Conservation (phyloP, 2,329 filamentous ascomycete genomes). For the Colletotrichum limetticola region DNA sequence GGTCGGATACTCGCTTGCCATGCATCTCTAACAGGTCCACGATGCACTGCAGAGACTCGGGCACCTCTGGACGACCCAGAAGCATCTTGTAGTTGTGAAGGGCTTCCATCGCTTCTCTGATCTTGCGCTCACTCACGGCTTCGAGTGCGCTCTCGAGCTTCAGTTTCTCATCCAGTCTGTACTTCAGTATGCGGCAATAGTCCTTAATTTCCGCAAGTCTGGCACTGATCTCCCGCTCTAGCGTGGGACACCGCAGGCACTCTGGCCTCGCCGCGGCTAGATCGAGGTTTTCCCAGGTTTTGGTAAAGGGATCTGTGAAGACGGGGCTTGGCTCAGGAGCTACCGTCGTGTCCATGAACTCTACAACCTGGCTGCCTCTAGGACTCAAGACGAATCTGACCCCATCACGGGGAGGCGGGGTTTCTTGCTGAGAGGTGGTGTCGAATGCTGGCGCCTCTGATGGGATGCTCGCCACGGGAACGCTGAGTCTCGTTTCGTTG, state of each 20-base stretch:
- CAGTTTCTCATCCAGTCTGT: not conserved
- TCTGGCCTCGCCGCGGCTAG: not conserved
- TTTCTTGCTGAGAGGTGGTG: not conserved
- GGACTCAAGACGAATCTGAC: not conserved
- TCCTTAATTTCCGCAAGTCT: not conserved
- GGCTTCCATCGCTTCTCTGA: conserved; percentile 4
- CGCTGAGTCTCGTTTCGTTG: not conserved
- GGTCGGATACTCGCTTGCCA: not conserved
- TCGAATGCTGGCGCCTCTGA: not conserved
- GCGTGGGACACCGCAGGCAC: not conserved
- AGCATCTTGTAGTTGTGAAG: conserved; percentile 15
- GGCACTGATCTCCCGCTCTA: not conserved
- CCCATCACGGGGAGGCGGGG: not conserved
- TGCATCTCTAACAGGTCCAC: conserved; percentile 1
- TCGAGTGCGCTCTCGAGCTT: not conserved
- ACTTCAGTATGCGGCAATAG: not conserved
- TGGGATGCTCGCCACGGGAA: not conserved
- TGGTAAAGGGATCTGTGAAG: not conserved
- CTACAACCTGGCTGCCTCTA: not conserved
- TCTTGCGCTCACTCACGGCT: not conserved
- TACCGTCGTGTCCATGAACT: not conserved
- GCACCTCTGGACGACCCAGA: conserved; percentile 9
- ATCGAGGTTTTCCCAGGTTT: not conserved
- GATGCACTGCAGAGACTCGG: not conserved
- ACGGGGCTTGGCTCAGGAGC: no score